A percentile compares a stretch with the other conserved stretches of the same genome.
Evolutionary conservation across 208 protist genomes (phyloP).

Genomic region (Trichomonas tenax): DNA sequence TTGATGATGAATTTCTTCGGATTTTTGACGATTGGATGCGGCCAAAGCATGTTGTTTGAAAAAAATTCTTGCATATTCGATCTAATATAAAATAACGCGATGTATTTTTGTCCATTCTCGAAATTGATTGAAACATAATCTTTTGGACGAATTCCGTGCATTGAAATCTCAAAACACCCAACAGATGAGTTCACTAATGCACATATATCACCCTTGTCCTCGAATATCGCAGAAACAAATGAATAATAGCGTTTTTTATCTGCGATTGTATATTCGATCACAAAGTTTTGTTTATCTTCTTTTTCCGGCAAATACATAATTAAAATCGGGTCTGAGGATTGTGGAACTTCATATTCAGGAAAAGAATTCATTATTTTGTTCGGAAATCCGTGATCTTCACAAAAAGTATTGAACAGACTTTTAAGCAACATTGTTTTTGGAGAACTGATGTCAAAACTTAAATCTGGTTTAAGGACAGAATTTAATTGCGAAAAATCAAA

Average conservation of each 20-base stretch:
- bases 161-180: not conserved
- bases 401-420: not conserved
- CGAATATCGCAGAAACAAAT: not conserved
- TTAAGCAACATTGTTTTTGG: no score
- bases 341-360: not conserved
- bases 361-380: not conserved
- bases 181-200: not conserved
- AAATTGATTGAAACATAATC: not conserved
- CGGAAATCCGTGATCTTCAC: not conserved
- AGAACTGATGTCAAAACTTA: not conserved
- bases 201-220: not conserved
- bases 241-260: not conserved
- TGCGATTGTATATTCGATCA: not conserved
- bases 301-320: not conserved
- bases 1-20: not conserved
- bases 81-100: not conserved
- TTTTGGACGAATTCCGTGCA: not conserved
- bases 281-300: not conserved
- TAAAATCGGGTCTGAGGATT: no score
- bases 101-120: not conserved
- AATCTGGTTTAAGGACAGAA: not conserved
- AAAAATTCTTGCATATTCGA: not conserved
- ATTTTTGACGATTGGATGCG: not conserved
- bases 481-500: not conserved
- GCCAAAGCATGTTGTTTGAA: not conserved